Conservation (phyloP, 257 asterid species). For the Solanum corneliomulleri region DNA sequence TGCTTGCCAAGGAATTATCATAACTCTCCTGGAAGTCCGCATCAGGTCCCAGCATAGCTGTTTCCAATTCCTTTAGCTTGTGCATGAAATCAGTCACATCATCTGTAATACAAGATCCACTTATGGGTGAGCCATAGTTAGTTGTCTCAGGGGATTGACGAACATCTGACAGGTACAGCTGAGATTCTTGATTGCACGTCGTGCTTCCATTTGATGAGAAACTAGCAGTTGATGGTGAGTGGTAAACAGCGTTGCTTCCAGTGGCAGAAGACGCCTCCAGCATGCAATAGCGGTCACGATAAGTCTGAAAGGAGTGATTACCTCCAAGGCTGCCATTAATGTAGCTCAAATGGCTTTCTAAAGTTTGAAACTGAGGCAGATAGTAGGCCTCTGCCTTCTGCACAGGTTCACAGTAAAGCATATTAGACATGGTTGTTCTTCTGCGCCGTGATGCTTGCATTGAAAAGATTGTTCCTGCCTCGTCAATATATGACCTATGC, state of each 20-base stretch:
- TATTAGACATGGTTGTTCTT: conserved; percentile 33
- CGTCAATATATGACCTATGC: background rate
- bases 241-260: conserved; percentile 43
- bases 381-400: conserved; percentile 35
- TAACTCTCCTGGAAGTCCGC: conserved; percentile 27
- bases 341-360: conserved; percentile 24
- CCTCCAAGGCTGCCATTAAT: conserved; percentile 9
- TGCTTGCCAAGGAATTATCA: conserved; percentile 1
- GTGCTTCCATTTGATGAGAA: conserved; percentile 49
- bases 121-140: conserved; percentile 32
- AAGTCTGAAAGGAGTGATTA: conserved; percentile 17
- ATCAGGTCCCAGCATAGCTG: conserved; percentile 74
- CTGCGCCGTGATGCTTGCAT: conserved; percentile 43
- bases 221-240: conserved; percentile 46
- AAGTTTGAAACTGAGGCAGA: conserved; percentile 28
- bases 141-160: conserved; percentile 21
- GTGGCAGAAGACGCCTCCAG: conserved; percentile 8
- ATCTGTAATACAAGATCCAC: conserved; percentile 38
- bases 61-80: conserved; percentile 66
- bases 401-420: conserved; percentile 31
- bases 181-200: conserved; percentile 38
- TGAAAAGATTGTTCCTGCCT: background rate
- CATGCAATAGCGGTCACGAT: background rate
- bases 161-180: conserved; percentile 7
- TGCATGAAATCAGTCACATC: conserved; percentile 36